Base-by-base conservation (phyloP, 805 yeast genomes). In the Schizosaccharomyces octosporus region DNA sequence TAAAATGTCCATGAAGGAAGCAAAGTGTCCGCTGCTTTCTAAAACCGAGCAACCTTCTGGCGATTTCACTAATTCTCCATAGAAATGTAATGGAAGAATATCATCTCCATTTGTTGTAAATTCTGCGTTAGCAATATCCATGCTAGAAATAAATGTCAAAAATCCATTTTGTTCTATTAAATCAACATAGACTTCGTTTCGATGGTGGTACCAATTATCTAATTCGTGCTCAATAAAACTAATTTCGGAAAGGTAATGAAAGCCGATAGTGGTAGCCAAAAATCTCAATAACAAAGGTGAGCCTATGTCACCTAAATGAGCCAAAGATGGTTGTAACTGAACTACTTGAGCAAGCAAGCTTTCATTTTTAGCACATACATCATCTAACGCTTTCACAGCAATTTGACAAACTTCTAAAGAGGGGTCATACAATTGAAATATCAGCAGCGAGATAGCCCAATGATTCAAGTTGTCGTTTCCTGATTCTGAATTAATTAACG, bases 21-120 rank as follows among this genome's bases (percentile, higher is more conserved):
- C 64, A 45, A 74, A 67, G 60, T 72, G 69, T 9, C 79, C 80
- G 55, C 75, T 75, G 42, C 78, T 73, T 39, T 78, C 75, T 59
- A 90, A 75, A 59, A 83, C 72, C 31, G 76, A 75, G 61, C 86
- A 75, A 0, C 97, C 97, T 63, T 85, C 90, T 63, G 79, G 84
- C 0, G 96, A 87, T 61, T 83, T 79, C 0, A 87, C 84, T 59
- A 90, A 73, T 66, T 83, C 86, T 17, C 87, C 85, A 70, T 86
- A 87, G 66, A 90, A 85, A 68, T 86, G 89, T 31, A 77, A 71
- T 0, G 88, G 87, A 24, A 64, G 63, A 7, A 60, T 45, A 27
- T 61, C 55, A 57, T 61, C 13, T n/a, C 24, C 43, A 13, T 15
- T 41, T 19, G 31, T 21, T 5, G 21, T 19, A 21, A 29, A 13